Percentiles rank a stretch among this genome's conserved stretches.
Conservation (phyloP, 2,329 filamentous ascomycete genomes). For the Pseudogymnoascus destructans region DNA sequence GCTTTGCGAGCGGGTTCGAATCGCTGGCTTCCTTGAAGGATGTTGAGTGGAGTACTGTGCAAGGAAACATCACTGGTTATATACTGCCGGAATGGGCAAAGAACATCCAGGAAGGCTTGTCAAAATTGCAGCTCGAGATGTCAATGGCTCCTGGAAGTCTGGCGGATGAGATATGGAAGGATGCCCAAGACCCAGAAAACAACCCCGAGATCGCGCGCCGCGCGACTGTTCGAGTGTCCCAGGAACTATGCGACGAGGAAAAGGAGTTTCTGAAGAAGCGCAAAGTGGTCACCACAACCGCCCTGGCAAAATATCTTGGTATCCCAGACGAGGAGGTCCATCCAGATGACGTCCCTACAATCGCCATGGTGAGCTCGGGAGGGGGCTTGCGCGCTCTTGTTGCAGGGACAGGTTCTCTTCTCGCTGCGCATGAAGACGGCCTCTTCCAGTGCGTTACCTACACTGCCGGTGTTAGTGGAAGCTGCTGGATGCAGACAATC, state of each 20-base stretch:
- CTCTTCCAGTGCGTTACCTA: slow-evolving; percentile 92
- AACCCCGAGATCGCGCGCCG: slow-evolving; percentile 81
- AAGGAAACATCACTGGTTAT: slow-evolving; percentile 50
- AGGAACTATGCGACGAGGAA: slow-evolving; percentile 73
- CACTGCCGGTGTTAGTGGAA: slow-evolving; percentile 87
- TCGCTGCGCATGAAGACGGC: slow-evolving; percentile 73
- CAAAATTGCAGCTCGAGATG: slow-evolving; percentile 76
- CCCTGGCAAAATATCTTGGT: slow-evolving; percentile 69
- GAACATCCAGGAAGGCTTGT: slow-evolving; percentile 58
- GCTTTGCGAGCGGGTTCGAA: slow-evolving; percentile 14
- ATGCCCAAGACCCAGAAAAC: slow-evolving; percentile 69
- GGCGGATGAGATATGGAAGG: slow-evolving; percentile 84
- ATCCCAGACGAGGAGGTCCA: slow-evolving; percentile 72
- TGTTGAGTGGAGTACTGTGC: slow-evolving; percentile 40
- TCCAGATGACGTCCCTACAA: slow-evolving; percentile 81
- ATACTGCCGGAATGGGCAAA: slow-evolving; percentile 77
- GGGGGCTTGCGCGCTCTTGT: slow-evolving; percentile 83
- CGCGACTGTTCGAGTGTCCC: slow-evolving; percentile 69
- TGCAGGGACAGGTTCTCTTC: slow-evolving; percentile 75
- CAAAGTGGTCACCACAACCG: slow-evolving; percentile 53
- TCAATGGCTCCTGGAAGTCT: slow-evolving; percentile 79
- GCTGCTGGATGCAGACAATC: slow-evolving; percentile 85
- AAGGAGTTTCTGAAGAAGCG: slow-evolving; percentile 58
- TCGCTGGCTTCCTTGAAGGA: slow-evolving; percentile 39
- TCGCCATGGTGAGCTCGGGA: slow-evolving; percentile 89